Conservation (phyloP, 2,329 filamentous ascomycete genomes). For the Pseudogymnoascus sp. region DNA sequence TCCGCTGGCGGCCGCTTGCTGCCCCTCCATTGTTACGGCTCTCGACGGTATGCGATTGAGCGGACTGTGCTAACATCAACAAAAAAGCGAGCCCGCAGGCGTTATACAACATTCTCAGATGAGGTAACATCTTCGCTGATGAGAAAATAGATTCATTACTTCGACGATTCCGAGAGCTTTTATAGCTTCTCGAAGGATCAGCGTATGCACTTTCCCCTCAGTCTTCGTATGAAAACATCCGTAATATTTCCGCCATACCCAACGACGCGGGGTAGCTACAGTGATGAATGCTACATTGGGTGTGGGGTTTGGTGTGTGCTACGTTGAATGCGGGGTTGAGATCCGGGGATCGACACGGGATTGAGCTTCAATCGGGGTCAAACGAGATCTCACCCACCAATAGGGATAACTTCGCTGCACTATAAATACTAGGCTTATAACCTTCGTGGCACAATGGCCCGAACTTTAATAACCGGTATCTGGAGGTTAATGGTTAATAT, state of each 20-base stretch:
- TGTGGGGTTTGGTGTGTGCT: not conserved
- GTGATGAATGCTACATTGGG: slow-evolving; percentile 1
- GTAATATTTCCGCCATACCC: not conserved
- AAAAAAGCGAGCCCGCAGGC: not conserved
- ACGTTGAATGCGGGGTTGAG: not conserved
- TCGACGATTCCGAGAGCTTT: not conserved
- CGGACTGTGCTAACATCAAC: not conserved
- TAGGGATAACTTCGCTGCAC: too few species aligned
- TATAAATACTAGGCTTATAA: not conserved
- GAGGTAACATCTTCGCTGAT: not conserved
- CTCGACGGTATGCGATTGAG: not conserved
- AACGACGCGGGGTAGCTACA: not conserved
- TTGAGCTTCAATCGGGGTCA: too few species aligned
- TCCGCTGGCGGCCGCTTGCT: not conserved
- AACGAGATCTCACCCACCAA: too few species aligned
- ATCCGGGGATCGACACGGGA: too few species aligned
- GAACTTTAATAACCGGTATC: not conserved
- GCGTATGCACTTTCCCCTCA: not conserved
- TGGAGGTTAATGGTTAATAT: not conserved
- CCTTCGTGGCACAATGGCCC: not conserved
- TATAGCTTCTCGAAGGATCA: not conserved
- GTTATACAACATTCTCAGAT: not conserved
- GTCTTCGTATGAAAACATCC: not conserved
- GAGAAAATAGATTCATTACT: not conserved
- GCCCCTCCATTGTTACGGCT: not conserved